These are phyloP conservation scores for Stenocarpella maydis DNA, from an alignment of 2,329 filamentous ascomycete genomes.

Conservation along the genomic window DNA sequence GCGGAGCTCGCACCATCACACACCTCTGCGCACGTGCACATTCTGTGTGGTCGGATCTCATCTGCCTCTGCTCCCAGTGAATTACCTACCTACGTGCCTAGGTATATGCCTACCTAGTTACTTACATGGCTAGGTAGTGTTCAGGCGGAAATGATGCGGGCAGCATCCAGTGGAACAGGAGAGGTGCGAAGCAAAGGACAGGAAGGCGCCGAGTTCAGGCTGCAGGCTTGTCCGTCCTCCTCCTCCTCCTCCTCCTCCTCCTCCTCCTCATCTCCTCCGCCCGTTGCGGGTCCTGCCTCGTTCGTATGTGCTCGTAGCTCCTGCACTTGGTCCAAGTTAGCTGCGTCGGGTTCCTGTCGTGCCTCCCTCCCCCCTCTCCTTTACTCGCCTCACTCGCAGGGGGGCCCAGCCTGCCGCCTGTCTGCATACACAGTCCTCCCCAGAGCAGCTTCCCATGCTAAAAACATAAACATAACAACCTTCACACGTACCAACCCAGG, in stretches of 20 bases:
- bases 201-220: background rate
- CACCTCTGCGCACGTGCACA: background rate
- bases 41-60: background rate
- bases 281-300: constrained; percentile 13
- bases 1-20: background rate
- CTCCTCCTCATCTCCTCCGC: too few species aligned
- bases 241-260: background rate
- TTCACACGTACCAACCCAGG: too few species aligned
- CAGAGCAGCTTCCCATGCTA: background rate
- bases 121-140: too few species aligned
- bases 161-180: background rate
- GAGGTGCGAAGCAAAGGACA: background rate
- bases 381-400: constrained; percentile 12
- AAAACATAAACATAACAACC: background rate
- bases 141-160: too few species aligned
- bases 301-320: background rate
- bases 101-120: too few species aligned
- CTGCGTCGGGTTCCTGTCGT: constrained; percentile 11
- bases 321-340: constrained; percentile 10
- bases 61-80: too few species aligned
- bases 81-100: too few species aligned
- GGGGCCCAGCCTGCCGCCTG: too few species aligned
- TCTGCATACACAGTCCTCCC: constrained; percentile 13
- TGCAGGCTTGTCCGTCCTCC: background rate
- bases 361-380: background rate